phyloP scores from a whole-genome alignment of 2,329 filamentous ascomycete species.

The Trichoderma afroharzianum region DNA sequence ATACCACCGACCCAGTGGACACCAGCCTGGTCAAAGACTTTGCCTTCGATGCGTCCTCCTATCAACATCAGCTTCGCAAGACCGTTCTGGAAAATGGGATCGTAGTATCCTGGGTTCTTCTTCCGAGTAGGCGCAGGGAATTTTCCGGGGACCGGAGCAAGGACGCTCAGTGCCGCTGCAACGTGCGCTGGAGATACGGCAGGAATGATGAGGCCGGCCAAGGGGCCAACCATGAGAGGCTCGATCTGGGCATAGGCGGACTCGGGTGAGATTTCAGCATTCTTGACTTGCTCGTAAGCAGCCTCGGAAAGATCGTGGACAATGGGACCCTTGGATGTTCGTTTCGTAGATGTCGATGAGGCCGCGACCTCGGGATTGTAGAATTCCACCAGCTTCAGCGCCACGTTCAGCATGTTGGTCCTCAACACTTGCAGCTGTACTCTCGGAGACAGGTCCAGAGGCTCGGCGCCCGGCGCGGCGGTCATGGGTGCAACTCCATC shows the following conservation, averaged over 20 bases:
- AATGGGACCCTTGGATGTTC: conserved; percentile 33
- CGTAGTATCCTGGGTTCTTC: conserved; percentile 77
- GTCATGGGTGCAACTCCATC: conserved; percentile 37
- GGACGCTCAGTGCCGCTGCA: conserved; percentile 72
- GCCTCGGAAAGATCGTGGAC: conserved; percentile 52
- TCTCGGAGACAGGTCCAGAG: conserved; percentile 50
- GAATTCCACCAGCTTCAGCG: conserved; percentile 82
- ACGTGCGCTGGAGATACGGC: conserved; percentile 79
- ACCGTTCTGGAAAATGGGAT: conserved; percentile 72
- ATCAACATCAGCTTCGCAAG: conserved; percentile 84
- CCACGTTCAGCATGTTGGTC: conserved; percentile 83
- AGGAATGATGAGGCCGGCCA: conserved; percentile 78
- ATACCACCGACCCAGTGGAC: conserved; percentile 67
- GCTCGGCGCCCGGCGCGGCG: conserved; percentile 26
- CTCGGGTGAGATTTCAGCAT: conserved; percentile 32
- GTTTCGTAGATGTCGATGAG: conserved; percentile 29
- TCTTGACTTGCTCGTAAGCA: conserved; percentile 48
- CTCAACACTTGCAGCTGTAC: conserved; percentile 81
- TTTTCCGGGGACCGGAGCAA: conserved; percentile 65
- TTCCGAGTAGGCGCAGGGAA: conserved; percentile 77
- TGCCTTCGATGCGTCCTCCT: conserved; percentile 82
- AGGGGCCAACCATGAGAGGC: conserved; percentile 74
- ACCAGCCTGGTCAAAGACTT: conserved; percentile 73
- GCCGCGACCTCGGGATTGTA: conserved; percentile 53
- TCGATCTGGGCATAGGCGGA: conserved; percentile 58